Conservation (phyloP, 805 yeast genomes). For the Barnettozyma populi region DNA sequence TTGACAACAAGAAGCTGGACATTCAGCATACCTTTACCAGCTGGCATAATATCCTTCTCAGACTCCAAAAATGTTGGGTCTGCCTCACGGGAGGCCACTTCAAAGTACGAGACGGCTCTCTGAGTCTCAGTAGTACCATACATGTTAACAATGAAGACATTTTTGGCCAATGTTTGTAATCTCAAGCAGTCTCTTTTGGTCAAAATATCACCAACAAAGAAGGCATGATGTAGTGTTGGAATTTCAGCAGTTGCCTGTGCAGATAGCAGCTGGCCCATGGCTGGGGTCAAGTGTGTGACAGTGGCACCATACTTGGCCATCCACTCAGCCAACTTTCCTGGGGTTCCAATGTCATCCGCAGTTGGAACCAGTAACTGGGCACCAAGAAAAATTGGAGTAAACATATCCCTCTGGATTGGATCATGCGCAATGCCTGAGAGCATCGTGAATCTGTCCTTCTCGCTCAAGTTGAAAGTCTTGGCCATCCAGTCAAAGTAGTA, state of each 20-base stretch:
- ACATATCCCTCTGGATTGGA: conserved; percentile 98
- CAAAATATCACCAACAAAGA: conserved; percentile 95
- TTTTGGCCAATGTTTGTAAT: conserved; percentile 85
- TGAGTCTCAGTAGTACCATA: conserved; percentile 99
- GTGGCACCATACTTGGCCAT: conserved; percentile 87
- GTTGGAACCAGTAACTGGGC: conserved; percentile 93
- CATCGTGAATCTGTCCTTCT: conserved; percentile 90
- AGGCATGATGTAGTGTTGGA: conserved; percentile 87
- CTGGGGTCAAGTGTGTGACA: conserved; percentile 97
- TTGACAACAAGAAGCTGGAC: conserved; percentile 94
- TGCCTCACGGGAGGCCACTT: conserved; percentile 65
- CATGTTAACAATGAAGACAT: conserved; percentile 91
- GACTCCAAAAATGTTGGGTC: conserved; percentile 73
- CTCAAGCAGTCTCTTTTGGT: conserved; percentile 96
- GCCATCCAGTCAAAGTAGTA: conserved; percentile 99
- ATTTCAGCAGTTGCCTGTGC: conserved; percentile 91
- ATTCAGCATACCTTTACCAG: conserved; percentile 95
- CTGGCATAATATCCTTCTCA: conserved; percentile 95
- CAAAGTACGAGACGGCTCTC: conserved; percentile 93
- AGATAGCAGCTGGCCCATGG: conserved; percentile 96
- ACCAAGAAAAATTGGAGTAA: conserved; percentile 94
- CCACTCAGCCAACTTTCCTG: conserved; percentile 97
- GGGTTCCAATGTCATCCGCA: conserved; percentile 96
- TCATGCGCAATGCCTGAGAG: conserved; percentile 98
- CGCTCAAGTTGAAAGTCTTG: conserved; percentile 68